phyloP scores from a whole-genome alignment of 768 basidiomycete species.

The Ramaria sp. region DNA sequence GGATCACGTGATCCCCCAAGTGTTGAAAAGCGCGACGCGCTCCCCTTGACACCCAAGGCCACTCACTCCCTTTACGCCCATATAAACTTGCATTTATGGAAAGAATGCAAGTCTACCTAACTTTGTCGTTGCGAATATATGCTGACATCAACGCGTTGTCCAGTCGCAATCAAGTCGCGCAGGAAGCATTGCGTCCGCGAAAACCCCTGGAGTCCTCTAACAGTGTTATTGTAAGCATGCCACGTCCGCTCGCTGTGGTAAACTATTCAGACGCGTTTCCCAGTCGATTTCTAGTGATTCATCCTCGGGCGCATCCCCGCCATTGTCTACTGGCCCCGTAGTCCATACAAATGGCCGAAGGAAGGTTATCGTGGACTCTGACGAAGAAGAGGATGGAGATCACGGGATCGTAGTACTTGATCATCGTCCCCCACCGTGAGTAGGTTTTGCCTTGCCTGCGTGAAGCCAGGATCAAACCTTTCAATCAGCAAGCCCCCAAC shows the following conservation, averaged over 20 bases:
- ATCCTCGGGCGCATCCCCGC: not conserved
- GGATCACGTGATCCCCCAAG: not conserved
- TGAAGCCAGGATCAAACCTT: not conserved
- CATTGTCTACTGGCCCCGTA: not conserved
- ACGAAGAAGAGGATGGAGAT: not conserved
- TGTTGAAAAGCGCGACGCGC: not conserved
- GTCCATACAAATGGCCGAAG: not conserved
- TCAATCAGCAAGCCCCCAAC: not conserved
- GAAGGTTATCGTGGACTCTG: not conserved
- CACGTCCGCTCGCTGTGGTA: not conserved
- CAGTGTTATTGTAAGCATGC: not conserved
- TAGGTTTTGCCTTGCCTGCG: not conserved
- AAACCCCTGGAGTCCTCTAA: not conserved
- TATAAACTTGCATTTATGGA: not conserved
- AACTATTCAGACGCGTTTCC: not conserved
- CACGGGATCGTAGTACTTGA: not conserved
- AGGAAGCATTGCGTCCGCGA: not conserved
- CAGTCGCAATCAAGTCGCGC: constrained; percentile 1
- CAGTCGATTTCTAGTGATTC: not conserved
- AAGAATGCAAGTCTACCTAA: not conserved
- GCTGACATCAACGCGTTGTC: not conserved
- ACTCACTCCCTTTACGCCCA: too few relatives aligned
- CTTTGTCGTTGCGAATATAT: not conserved
- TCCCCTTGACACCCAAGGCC: not conserved
- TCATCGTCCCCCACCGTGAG: not conserved